phyloP scores from a whole-genome alignment of 768 basidiomycete species.

The Pulveroboletus sp. region DNA sequence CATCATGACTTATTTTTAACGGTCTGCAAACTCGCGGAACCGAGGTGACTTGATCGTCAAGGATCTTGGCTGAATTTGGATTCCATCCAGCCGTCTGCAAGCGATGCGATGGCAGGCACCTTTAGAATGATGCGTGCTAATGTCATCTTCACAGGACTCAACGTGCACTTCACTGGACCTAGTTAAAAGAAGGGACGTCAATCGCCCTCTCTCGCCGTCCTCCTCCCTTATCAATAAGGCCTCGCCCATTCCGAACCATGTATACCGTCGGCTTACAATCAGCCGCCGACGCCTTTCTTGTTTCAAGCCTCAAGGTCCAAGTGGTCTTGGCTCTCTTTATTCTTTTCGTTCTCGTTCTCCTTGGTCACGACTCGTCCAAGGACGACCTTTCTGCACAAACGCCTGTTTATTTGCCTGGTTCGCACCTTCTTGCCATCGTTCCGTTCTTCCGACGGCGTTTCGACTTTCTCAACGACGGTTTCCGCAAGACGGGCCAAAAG shows the following conservation, averaged over 20 bases:
- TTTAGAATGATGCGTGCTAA: slow-evolving; percentile 22
- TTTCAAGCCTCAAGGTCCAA: slow-evolving; percentile 33
- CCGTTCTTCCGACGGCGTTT: slow-evolving; percentile 70
- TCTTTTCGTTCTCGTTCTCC: slow-evolving; percentile 39
- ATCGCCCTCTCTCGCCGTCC: slow-evolving; percentile 22
- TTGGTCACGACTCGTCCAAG: slow-evolving; percentile 37
- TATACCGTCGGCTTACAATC: slow-evolving; percentile 41
- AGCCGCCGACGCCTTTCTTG: slow-evolving; percentile 35
- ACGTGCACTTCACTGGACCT: slow-evolving; percentile 17
- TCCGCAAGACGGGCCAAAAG: slow-evolving; percentile 61
- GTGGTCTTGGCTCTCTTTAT: slow-evolving; percentile 33
- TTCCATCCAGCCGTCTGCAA: slow-evolving; percentile 5
- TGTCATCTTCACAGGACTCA: slow-evolving; percentile 26
- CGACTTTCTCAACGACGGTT: slow-evolving; percentile 73
- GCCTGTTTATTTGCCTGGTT: slow-evolving; percentile 57
- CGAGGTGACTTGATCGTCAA: slow-evolving; percentile 25
- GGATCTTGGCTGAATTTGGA: slow-evolving; percentile 16
- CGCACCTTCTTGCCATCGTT: slow-evolving; percentile 52
- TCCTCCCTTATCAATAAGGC: slow-evolving; percentile 24
- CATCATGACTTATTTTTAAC: background rate
- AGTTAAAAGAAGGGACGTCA: slow-evolving; percentile 26
- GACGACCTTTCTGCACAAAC: slow-evolving; percentile 41
- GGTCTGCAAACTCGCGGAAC: slow-evolving; percentile 22
- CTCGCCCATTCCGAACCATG: slow-evolving; percentile 32
- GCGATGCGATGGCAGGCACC: slow-evolving; percentile 20